Evolutionary conservation across 805 yeast species (phyloP), one percentile per base, ranked within the genome.

Genomic region (Saccharomycopsis sp.): DNA sequence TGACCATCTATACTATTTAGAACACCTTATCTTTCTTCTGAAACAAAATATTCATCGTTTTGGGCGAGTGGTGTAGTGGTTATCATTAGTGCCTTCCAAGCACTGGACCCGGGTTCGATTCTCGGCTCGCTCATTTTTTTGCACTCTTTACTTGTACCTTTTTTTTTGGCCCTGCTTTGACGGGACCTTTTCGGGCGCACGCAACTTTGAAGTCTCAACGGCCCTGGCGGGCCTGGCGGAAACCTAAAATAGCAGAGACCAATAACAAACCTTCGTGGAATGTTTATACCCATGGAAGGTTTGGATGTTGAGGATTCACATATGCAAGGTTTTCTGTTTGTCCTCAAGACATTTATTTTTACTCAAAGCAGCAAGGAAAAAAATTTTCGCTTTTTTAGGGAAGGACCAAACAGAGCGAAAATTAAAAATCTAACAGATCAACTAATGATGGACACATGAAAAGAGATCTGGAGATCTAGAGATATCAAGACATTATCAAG

Each of bases 21-120:
- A n/a, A n/a, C n/a, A n/a, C n/a, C n/a, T n/a, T n/a, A n/a, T n/a
- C n/a, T n/a, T n/a, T n/a, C n/a, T n/a, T n/a, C n/a, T n/a, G n/a
- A n/a, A n/a, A n/a, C n/a, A n/a, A n/a, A n/a, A 29, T 29, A 12
- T 29, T 29, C 12, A 7, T 12, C 9, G 9, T 7, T n/a, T 12
- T 51, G 59, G 58, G 58, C 59, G 57, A 53, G 34, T 61, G 56
- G 63, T 61, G 61, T 58, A 61, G 61, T 56, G 63, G 63, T 61
- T 56, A 61, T 55, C 61, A 61, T 61, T 20, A 47, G n/a, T 56
- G 63, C 61, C 63, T 61, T 61, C 63, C 63, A 61, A 61, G 61
- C 63, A 58, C 20, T 53, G 25, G 63, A 58, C 58, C 55, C 52
- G 63, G 63, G 63, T 61, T 61, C 63, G 62, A 61, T 56, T 61